A percentile compares a stretch with the other conserved stretches of the same genome.
Evolutionary conservation across 2,329 filamentous ascomycete species (phyloP).

Genomic region (Periconia digitata): DNA sequence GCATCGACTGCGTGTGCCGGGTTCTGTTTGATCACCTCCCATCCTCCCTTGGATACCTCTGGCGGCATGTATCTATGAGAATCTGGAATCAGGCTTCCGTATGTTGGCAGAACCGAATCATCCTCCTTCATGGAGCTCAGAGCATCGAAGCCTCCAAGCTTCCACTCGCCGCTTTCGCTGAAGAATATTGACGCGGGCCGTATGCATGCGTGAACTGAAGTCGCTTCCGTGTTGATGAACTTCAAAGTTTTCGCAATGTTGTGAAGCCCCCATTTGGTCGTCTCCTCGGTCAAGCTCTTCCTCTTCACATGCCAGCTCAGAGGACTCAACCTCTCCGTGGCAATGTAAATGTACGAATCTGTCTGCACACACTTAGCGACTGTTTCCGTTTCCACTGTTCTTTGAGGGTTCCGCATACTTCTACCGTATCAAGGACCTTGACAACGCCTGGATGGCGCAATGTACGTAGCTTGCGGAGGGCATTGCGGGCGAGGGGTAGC

Average conservation of each 20-base stretch:
- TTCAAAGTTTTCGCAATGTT: constrained; percentile 89
- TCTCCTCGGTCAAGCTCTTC: constrained; percentile 86
- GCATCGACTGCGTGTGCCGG: constrained; percentile 82
- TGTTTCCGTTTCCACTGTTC: not conserved
- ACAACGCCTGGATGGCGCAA: constrained; percentile 92
- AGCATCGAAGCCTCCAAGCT: constrained; percentile 89
- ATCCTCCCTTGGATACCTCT: constrained; percentile 83
- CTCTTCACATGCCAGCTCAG: constrained; percentile 87
- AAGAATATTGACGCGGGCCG: constrained; percentile 87
- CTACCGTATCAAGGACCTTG: constrained; percentile 90
- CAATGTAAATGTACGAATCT: constrained; percentile 93
- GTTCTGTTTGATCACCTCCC: constrained; percentile 84
- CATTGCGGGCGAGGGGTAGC: constrained; percentile 87
- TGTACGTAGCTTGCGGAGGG: constrained; percentile 89
- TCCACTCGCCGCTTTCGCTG: constrained; percentile 97
- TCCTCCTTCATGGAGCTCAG: constrained; percentile 95
- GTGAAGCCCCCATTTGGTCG: constrained; percentile 93
- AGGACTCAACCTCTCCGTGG: constrained; percentile 86
- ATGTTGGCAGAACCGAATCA: constrained; percentile 88
- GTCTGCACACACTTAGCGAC: constrained; percentile 58
- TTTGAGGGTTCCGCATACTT: constrained; percentile 57
- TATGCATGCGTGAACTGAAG: constrained; percentile 86
- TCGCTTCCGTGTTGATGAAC: constrained; percentile 92
- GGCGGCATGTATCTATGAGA: constrained; percentile 82
- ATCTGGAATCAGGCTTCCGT: constrained; percentile 85